Evolutionary conservation across 306 rosid genomes (phyloP).

Genomic region (Cicer bijugum): DNA sequence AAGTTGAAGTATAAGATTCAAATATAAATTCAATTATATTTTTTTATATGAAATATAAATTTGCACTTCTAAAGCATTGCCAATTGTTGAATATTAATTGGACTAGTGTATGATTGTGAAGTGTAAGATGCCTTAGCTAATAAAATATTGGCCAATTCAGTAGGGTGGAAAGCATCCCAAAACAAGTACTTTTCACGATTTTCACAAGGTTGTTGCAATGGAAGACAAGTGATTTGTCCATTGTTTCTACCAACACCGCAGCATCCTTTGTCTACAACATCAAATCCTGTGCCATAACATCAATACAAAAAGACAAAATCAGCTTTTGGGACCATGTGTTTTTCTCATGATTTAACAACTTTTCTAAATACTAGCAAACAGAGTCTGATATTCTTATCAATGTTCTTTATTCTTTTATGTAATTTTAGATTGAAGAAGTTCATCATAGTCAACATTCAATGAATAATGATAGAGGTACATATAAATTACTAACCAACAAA

Average conservation of each 20-base stretch:
- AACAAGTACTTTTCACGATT: slow-evolving; percentile 73
- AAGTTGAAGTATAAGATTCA: too few species aligned
- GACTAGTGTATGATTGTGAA: slow-evolving; percentile 66
- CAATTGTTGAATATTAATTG: slow-evolving; percentile 80
- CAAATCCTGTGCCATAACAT: slow-evolving; percentile 65
- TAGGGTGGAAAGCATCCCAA: slow-evolving; percentile 96
- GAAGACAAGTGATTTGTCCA: slow-evolving; percentile 89
- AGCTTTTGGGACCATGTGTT: neutral
- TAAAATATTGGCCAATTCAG: slow-evolving; percentile 69
- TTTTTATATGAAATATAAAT: neutral
- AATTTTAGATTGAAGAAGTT: too few species aligned
- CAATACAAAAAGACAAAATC: neutral
- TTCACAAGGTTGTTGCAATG: slow-evolving; percentile 70
- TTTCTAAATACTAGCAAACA: too few species aligned
- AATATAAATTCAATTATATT: too few species aligned
- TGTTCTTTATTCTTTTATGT: too few species aligned
- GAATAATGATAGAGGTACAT: too few species aligned
- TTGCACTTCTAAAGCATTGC: slow-evolving; percentile 50
- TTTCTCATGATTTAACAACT: neutral
- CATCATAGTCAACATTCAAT: too few species aligned
- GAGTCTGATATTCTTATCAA: too few species aligned
- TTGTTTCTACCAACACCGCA: slow-evolving; percentile 94
- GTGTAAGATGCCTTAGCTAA: slow-evolving; percentile 60
- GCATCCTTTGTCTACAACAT: slow-evolving; percentile 81
- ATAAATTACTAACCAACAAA: too few species aligned